These are phyloP conservation scores for Entomortierella lignicola DNA, from an alignment of 192 early-diverging fungal species.

Conservation along the genomic window DNA sequence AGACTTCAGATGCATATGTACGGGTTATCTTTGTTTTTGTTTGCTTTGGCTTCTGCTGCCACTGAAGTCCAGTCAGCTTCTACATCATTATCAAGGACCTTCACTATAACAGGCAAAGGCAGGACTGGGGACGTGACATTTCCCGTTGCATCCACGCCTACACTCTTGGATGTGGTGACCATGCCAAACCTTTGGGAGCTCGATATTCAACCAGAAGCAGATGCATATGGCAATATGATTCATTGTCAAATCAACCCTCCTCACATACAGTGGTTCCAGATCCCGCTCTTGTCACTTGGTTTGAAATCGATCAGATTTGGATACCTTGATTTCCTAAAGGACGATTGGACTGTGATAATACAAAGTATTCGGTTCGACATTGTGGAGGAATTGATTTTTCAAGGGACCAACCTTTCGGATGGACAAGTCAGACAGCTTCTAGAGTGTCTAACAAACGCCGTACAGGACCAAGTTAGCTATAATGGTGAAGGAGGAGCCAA, in stretches of 20 bases:
- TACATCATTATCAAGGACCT: neutral
- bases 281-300: constrained; percentile 5
- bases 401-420: constrained; percentile 27
- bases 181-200: constrained; percentile 15
- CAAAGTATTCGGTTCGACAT: constrained; percentile 6
- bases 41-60: neutral
- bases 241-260: constrained; percentile 16
- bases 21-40: constrained; percentile 1
- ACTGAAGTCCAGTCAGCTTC: constrained; percentile 1
- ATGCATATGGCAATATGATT: constrained; percentile 2
- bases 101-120: neutral
- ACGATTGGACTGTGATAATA: constrained; percentile 9
- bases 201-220: constrained; percentile 6
- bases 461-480: neutral
- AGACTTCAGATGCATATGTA: neutral
- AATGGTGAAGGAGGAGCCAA: neutral
- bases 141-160: neutral
- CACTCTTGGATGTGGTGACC: constrained; percentile 1
- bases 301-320: neutral
- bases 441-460: neutral
- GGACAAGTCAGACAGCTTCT: constrained; percentile 6
- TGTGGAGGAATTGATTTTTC: neutral
- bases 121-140: neutral
- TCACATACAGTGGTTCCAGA: constrained; percentile 15
- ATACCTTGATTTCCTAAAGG: constrained; percentile 15